phyloP scores from a whole-genome alignment of 768 basidiomycete species.

The Pleurotus tuoliensis region DNA sequence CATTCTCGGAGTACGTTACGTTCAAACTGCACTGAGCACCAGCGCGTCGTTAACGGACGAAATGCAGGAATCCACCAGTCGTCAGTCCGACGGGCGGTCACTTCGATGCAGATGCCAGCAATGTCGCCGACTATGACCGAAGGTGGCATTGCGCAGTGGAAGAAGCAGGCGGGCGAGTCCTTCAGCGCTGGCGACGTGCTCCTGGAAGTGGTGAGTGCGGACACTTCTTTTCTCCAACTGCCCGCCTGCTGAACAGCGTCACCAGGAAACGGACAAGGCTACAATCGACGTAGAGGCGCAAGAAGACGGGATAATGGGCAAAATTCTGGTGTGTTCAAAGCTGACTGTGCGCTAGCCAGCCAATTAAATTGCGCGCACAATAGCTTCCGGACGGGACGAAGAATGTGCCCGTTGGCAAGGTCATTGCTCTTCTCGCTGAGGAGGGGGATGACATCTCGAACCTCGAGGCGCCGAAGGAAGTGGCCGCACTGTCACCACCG shows the following conservation, averaged over 20 bases:
- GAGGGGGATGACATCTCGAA: constrained; percentile 94
- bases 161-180: constrained; percentile 78
- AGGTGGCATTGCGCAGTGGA: constrained; percentile 89
- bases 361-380: background rate
- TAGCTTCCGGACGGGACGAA: constrained; percentile 78
- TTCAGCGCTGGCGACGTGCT: constrained; percentile 83
- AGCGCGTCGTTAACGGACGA: background rate
- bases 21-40: background rate
- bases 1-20: background rate
- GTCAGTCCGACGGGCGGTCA: constrained; percentile 51
- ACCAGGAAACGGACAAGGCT: constrained; percentile 89
- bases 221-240: background rate
- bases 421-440: constrained; percentile 91
- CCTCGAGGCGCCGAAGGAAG: constrained; percentile 60
- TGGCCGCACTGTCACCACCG: constrained; percentile 15
- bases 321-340: constrained; percentile 70
- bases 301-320: constrained; percentile 92
- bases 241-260: constrained; percentile 4
- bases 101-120: constrained; percentile 87
- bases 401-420: constrained; percentile 80
- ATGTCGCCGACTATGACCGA: constrained; percentile 98
- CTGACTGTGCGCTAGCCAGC: background rate
- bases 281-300: constrained; percentile 99
- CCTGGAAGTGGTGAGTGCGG: constrained; percentile 76
- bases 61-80: constrained; percentile 52